Evolutionary conservation across 1,284 basidiomycete genomes (phyloP), one percentile per base, ranked within the genome.

Genomic region (Ustilago cynodontis): DNA sequence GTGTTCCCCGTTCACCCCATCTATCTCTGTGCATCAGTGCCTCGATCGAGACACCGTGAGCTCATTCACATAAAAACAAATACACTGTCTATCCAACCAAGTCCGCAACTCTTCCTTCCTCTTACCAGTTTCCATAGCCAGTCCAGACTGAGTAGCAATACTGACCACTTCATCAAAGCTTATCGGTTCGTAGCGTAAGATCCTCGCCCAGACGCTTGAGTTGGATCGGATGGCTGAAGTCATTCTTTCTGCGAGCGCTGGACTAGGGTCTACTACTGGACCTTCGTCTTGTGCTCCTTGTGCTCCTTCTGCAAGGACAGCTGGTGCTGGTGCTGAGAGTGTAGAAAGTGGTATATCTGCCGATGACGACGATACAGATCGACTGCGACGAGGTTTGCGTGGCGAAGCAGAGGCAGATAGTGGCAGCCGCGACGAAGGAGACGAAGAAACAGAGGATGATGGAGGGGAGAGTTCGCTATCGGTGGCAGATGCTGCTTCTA

Each of bases 131-230:
- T 66, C 61, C 65, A 74, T 70, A 7, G 8, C 24, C 0, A 77
- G 22, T 1, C 62, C 65, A 24, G 33, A 45, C 5, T 59, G 39
- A 0, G 64, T 62, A 2, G 68, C 67, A n/a, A 74, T 55, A 45
- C 70, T 73, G 45, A 77, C 58, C 1, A 77, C 14, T 31, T 77
- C 75, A 43, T 77, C 75, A 26, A 77, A 77, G 57, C 57, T 62
- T 49, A 77, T 68, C 1, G 75, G 75, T 26, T 77, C 75, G 60
- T 61, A 77, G 24, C 71, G 71, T 2, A 77, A 55, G 16, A 77
- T 62, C 1, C 75, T 33, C 7, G 2, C 18, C 66, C 64, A 71
- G 0, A 77, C 28, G 6, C 20, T 28, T 2, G 41, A 4, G 9
- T 62, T 20, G n/a, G 35, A 29, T 13, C 60, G 55, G 11, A 74